Evolutionary conservation across 2,329 filamentous ascomycete genomes (phyloP).

Genomic region (Calycina herbarum): DNA sequence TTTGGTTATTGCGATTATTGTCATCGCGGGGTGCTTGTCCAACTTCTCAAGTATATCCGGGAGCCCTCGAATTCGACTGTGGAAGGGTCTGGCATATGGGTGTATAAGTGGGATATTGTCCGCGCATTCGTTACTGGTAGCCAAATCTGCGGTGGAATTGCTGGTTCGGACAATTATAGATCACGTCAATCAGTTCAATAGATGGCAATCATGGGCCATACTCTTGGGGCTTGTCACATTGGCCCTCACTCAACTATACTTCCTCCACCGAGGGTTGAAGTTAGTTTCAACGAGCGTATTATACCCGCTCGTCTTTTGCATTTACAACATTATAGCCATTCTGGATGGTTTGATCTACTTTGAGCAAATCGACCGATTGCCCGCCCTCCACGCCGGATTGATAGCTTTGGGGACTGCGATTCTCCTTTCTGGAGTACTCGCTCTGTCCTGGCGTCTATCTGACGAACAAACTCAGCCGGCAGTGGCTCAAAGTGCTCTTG

Average conservation of each 20-base stretch:
- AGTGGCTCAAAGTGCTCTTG: slow-evolving; percentile 67
- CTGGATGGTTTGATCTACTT: slow-evolving; percentile 97
- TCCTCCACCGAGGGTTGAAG: slow-evolving; percentile 89
- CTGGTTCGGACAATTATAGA: slow-evolving; percentile 85
- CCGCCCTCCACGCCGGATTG: slow-evolving; percentile 71
- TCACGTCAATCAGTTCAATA: slow-evolving; percentile 87
- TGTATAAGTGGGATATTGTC: slow-evolving; percentile 90
- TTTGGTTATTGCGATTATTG: slow-evolving; percentile 68
- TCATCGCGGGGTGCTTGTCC: slow-evolving; percentile 58
- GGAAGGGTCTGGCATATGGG: slow-evolving; percentile 84
- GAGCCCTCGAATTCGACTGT: slow-evolving; percentile 68
- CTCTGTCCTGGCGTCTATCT: slow-evolving; percentile 89
- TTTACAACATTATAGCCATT: slow-evolving; percentile 99
- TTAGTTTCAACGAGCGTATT: slow-evolving; percentile 93
- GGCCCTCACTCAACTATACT: slow-evolving; percentile 90
- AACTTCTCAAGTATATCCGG: slow-evolving; percentile 53
- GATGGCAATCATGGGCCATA: slow-evolving; percentile 94
- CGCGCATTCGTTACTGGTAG: slow-evolving; percentile 87
- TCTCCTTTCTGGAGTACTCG: slow-evolving; percentile 82
- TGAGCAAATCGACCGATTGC: slow-evolving; percentile 78
- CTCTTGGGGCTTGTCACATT: slow-evolving; percentile 77
- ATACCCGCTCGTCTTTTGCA: slow-evolving; percentile 96
- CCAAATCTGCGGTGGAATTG: slow-evolving; percentile 94
- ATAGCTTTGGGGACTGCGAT: slow-evolving; percentile 87
- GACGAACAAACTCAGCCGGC: slow-evolving; percentile 67